phyloP scores from a whole-genome alignment of 2,329 filamentous ascomycete species.

The Colletotrichum acutatum region DNA sequence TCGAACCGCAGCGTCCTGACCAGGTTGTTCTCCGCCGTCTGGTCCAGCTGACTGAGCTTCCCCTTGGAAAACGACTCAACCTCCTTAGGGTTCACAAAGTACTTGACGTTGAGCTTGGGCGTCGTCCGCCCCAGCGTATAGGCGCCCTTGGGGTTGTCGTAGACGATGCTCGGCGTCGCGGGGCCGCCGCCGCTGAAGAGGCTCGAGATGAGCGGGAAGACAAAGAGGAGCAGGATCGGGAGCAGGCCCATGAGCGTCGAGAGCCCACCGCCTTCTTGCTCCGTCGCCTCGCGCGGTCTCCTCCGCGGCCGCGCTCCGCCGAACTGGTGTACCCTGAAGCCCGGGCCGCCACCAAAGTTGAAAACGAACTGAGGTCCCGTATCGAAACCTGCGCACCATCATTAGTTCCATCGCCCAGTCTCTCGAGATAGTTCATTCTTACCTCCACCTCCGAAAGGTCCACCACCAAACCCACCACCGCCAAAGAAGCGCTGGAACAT shows the following conservation, averaged over 20 bases:
- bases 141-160: conserved; percentile 76
- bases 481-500: conserved; percentile 98
- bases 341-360: conserved; percentile 91
- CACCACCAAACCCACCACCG: conserved; percentile 73
- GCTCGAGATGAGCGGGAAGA: conserved; percentile 85
- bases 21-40: conserved; percentile 79
- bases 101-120: conserved; percentile 77
- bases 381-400: conserved; percentile 66
- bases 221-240: conserved; percentile 88
- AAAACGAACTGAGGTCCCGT: conserved; percentile 91
- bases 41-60: conserved; percentile 81
- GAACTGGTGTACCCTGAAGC: conserved; percentile 95
- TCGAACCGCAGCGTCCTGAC: conserved; percentile 73
- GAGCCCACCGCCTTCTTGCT: conserved; percentile 62
- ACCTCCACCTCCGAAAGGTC: conserved; percentile 56
- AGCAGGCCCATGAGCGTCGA: conserved; percentile 79
- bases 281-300: conserved; percentile 75
- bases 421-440: conserved; percentile 28
- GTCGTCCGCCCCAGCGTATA: conserved; percentile 81
- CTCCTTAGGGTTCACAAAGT: conserved; percentile 86
- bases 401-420: conserved; percentile 14
- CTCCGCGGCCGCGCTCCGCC: conserved; percentile 81
- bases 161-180: conserved; percentile 76
- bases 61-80: conserved; percentile 75
- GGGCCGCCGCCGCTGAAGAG: conserved; percentile 72